phyloP scores from a whole-genome alignment of 768 basidiomycete genomes.

The Rhodosporidiobolus sp. region DNA sequence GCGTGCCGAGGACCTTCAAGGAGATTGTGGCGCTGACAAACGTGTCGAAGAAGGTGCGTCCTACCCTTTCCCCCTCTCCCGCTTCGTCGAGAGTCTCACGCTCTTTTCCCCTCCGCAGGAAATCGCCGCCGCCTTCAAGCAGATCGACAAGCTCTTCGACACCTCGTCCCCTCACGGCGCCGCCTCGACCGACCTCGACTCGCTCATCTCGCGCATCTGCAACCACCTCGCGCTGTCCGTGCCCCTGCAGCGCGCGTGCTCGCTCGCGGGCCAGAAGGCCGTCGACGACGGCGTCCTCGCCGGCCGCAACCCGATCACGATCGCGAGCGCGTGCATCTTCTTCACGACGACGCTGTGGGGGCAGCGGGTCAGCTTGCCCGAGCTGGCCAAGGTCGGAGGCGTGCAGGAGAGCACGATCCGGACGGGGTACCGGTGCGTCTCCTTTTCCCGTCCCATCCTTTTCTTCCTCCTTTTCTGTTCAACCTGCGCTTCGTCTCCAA shows the following conservation, averaged over 20 bases:
- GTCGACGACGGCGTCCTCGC: slow-evolving; percentile 83
- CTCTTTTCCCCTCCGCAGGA: slow-evolving; percentile 4
- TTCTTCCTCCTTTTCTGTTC: not conserved
- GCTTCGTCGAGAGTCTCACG: slow-evolving; percentile 50
- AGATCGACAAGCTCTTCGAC: slow-evolving; percentile 51
- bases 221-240: slow-evolving; percentile 83
- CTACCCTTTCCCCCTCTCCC: slow-evolving; percentile 60
- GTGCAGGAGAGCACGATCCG: slow-evolving; percentile 95
- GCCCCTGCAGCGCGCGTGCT: slow-evolving; percentile 75
- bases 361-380: slow-evolving; percentile 68
- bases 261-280: slow-evolving; percentile 75
- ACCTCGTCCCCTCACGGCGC: slow-evolving; percentile 52
- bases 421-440: slow-evolving; percentile 64
- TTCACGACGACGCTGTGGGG: slow-evolving; percentile 83
- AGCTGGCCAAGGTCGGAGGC: slow-evolving; percentile 85
- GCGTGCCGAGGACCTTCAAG: slow-evolving; percentile 91
- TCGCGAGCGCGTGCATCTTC: slow-evolving; percentile 94
- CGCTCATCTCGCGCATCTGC: slow-evolving; percentile 85
- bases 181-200: slow-evolving; percentile 54
- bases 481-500: no score
- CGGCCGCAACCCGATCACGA: slow-evolving; percentile 92
- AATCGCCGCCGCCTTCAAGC: slow-evolving; percentile 44
- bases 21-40: slow-evolving; percentile 91
- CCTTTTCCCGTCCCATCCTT: not conserved
- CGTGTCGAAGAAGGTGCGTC: slow-evolving; percentile 83